phyloP scores from a whole-genome alignment of 495 filamentous ascomycete genomes.

The Tetracladium setigerum region DNA sequence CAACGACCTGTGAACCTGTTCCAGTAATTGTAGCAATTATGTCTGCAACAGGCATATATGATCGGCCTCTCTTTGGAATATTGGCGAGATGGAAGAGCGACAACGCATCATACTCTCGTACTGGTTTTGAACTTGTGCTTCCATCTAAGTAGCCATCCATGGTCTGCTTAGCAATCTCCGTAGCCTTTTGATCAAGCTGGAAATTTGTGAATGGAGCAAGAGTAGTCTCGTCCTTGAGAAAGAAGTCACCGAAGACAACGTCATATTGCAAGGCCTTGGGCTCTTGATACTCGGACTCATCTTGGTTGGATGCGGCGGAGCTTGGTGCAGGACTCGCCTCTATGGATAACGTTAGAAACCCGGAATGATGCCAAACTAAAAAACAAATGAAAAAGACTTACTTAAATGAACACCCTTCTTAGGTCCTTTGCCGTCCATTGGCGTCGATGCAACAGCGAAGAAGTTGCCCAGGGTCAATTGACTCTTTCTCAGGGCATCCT shows the following conservation, averaged over 20 bases:
- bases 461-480: conserved; percentile 41
- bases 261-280: conserved; percentile 54
- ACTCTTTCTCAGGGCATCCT: conserved; percentile 61
- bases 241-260: conserved; percentile 69
- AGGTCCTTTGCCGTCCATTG: conserved; percentile 17
- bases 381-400: conserved; percentile 6
- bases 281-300: conserved; percentile 18
- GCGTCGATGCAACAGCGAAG: conserved; percentile 48
- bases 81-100: conserved; percentile 55
- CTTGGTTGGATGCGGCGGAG: conserved; percentile 1
- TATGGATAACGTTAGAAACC: conserved; percentile 9
- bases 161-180: conserved; percentile 40
- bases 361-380: conserved; percentile 14
- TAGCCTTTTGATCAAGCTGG: conserved; percentile 48
- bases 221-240: conserved; percentile 56
- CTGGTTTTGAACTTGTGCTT: conserved; percentile 23
- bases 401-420: conserved; percentile 23
- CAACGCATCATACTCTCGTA: conserved; percentile 39
- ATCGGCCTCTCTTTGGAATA: conserved; percentile 40
- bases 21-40: conserved; percentile 43
- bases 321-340: conserved; percentile 11
- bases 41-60: conserved; percentile 49
- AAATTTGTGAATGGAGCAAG: conserved; percentile 44
- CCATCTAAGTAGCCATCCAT: conserved; percentile 37
- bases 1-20: background rate